These are phyloP conservation scores for Fusarium secorum DNA, from an alignment of 2,329 filamentous ascomycete species.

Conservation along the genomic window DNA sequence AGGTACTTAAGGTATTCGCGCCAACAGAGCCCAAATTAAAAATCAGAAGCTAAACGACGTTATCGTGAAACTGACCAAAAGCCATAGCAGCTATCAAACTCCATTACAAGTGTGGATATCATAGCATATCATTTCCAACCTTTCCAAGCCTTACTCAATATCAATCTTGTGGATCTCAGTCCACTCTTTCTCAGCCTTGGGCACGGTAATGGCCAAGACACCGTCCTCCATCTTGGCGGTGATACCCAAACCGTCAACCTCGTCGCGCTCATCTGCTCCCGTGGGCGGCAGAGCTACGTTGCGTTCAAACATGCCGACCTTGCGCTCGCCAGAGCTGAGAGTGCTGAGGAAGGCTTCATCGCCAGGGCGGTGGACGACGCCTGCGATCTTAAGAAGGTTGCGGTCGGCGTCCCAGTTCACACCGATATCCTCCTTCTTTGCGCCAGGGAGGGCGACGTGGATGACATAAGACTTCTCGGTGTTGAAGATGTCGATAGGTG, in stretches of 20 bases:
- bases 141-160: conserved; percentile 54
- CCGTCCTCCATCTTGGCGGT: conserved; percentile 81
- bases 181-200: conserved; percentile 73
- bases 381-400: conserved; percentile 70
- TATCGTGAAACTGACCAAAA: not conserved
- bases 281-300: conserved; percentile 67
- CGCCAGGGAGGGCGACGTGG: conserved; percentile 80
- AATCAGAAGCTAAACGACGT: not conserved
- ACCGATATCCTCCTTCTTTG: conserved; percentile 78
- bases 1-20: not conserved
- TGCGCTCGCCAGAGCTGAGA: conserved; percentile 70
- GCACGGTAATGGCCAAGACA: conserved; percentile 77
- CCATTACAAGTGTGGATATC: conserved; percentile 16
- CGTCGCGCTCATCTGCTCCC: conserved; percentile 56
- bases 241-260: conserved; percentile 73
- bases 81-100: conserved; percentile 21
- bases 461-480: conserved; percentile 71
- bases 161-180: conserved; percentile 69
- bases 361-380: conserved; percentile 76
- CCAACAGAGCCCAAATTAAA: not conserved
- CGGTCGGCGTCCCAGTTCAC: conserved; percentile 79
- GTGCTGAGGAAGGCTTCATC: conserved; percentile 73
- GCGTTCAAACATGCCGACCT: conserved; percentile 78
- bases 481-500: conserved; percentile 79
- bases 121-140: not conserved